Evolutionary conservation across 2,329 filamentous ascomycete genomes (phyloP), one percentile per base, ranked within the genome.

Genomic region (Diplodia seriata): DNA sequence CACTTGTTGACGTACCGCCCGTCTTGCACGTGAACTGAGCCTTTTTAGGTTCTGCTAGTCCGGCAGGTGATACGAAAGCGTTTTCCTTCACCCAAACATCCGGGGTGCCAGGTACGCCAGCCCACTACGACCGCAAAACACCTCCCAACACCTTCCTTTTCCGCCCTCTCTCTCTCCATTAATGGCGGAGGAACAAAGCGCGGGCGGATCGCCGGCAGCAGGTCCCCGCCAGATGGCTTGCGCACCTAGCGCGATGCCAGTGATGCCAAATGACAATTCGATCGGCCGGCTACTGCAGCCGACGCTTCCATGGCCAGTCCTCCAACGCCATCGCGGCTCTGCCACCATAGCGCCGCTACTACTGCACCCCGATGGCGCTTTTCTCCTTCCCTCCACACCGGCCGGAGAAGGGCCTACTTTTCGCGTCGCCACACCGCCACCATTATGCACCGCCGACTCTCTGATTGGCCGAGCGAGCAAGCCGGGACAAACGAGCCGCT

Each of bases 371-470:
- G 43, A 47, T 12, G 43, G 31, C 31, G 6, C 31, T 1, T 9
- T 26, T 26, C 26, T 26, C 26, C 26, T 26, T 3, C 8, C n/a
- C 43, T 47, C 43, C 43, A 47, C 43, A 47, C 43, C n/a, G n/a
- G 20, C 43, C 43, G 43, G 43, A 47, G 43, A 47, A 47, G 43
- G 43, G 43, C 43, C 43, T 47, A 47, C 43, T 47, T 43, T 43
- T 47, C 43, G 8, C 43, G 18, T 47, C 43, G 43, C 43, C 43
- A 47, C 43, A 20, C 18, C 43, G 43, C 43, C 43, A 20, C 43
- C 40, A n/a, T 7, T 3, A 38, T 2, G 43, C 43, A 6, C 18
- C 18, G 9, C 43, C 7, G 18, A 7, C 7, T 2, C 43, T 47
- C 43, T 8, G 18, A 20, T 47, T 47, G n/a, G 43, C 8, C 20